phyloP scores from a whole-genome alignment of 441 rosid genomes.

The Bocquillonia castaneifolia region DNA sequence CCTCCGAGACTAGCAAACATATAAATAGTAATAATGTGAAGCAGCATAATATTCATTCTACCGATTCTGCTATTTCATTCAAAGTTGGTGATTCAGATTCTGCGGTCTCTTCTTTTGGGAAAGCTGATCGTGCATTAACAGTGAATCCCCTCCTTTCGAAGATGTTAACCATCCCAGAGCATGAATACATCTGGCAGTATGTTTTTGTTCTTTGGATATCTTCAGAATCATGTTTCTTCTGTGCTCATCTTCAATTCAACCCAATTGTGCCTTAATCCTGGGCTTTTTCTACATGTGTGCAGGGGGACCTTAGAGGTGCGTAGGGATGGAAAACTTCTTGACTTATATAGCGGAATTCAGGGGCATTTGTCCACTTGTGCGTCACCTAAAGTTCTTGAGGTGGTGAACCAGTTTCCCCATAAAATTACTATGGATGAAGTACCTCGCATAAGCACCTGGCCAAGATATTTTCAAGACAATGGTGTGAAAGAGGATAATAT shows the following conservation, averaged over 20 bases:
- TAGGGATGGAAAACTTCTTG: constrained; percentile 46
- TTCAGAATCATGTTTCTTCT: constrained; percentile 4
- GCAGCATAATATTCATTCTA: constrained; percentile 33
- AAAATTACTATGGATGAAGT: constrained; percentile 66
- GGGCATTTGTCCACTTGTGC: constrained; percentile 85
- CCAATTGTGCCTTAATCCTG: constrained; percentile 11
- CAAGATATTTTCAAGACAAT: constrained; percentile 59
- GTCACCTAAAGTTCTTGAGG: constrained; percentile 80
- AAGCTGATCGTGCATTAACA: constrained; percentile 27
- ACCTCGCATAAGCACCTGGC: constrained; percentile 80
- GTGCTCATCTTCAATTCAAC: constrained; percentile 7
- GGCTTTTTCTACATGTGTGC: constrained; percentile 26
- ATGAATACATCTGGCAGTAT: constrained; percentile 89
- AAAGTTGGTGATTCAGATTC: constrained; percentile 35
- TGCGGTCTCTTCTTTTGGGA: constrained; percentile 32
- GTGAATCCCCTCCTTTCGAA: constrained; percentile 28
- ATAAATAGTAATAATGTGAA: constrained; percentile 33
- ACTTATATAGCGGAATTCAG: constrained; percentile 68
- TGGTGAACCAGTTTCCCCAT: constrained; percentile 60
- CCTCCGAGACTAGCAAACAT: constrained; percentile 37
- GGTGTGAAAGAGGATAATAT: constrained; percentile 84
- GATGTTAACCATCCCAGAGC: constrained; percentile 67
- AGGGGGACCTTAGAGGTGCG: constrained; percentile 79
- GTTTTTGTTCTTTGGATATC: constrained; percentile 30
- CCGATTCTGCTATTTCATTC: constrained; percentile 30